Conservation (phyloP, 176 grass and related monocot genomes). For the Oryza meridionalis region DNA sequence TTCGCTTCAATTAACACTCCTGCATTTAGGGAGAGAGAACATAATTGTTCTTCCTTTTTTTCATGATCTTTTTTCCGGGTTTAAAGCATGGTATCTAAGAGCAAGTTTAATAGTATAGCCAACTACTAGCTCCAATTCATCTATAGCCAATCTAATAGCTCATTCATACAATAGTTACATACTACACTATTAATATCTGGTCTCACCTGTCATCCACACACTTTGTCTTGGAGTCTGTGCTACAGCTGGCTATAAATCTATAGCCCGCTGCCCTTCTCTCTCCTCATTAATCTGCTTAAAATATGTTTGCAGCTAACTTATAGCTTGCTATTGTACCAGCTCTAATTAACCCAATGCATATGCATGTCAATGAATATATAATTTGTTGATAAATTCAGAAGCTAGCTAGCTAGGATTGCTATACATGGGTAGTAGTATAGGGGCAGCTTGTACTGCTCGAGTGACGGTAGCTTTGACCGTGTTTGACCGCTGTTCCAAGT, state of each 20-base stretch:
- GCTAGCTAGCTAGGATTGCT: background rate
- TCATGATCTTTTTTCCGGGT: background rate
- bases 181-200: too few relatives aligned
- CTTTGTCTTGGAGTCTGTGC: too few relatives aligned
- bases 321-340: too few relatives aligned
- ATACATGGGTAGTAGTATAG: background rate
- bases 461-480: background rate
- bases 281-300: too few relatives aligned
- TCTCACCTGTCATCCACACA: too few relatives aligned
- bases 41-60: background rate
- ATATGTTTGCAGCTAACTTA: too few relatives aligned
- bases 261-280: too few relatives aligned
- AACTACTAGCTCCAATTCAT: too few relatives aligned
- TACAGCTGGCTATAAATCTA: too few relatives aligned
- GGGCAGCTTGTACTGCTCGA: background rate
- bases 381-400: background rate
- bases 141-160: too few relatives aligned
- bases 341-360: background rate
- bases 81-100: background rate
- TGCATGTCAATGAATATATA: background rate
- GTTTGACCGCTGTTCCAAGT: background rate
- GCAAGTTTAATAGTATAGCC: too few relatives aligned
- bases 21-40: background rate
- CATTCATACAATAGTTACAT: too few relatives aligned
- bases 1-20: background rate